A percentile compares a stretch with the other conserved stretches of the same genome.
Evolutionary conservation across 2,329 filamentous ascomycete genomes (phyloP).

Genomic region (Tetracladium maxilliforme): DNA sequence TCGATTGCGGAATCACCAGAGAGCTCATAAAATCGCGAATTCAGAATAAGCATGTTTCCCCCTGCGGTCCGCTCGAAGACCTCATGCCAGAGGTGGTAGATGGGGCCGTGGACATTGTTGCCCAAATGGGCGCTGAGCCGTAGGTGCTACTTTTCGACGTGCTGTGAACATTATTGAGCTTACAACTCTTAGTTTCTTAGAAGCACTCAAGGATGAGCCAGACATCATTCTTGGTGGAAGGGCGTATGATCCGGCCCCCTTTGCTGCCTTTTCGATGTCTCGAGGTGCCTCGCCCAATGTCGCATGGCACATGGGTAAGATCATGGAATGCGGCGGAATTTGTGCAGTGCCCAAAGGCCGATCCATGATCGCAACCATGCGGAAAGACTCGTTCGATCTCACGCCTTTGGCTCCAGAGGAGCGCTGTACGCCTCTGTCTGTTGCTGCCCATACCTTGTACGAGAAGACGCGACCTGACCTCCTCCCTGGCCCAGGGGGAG

Average conservation of each 20-base stretch:
- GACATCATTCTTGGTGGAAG: conserved; percentile 17
- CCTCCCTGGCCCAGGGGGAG: conserved; percentile 31
- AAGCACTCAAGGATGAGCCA: too few relatives aligned
- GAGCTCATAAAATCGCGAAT: too few relatives aligned
- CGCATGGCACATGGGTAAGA: conserved; percentile 45
- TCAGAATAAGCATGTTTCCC: too few relatives aligned
- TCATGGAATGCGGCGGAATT: conserved; percentile 33
- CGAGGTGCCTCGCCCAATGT: too few relatives aligned
- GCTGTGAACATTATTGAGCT: too few relatives aligned
- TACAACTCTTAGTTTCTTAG: too few relatives aligned
- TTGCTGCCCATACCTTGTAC: conserved; percentile 38
- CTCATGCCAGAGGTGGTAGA: too few relatives aligned
- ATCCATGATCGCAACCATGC: conserved; percentile 16
- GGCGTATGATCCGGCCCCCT: conserved; percentile 23
- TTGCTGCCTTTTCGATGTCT: conserved; percentile 21
- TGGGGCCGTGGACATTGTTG: too few relatives aligned
- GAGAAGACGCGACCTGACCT: conserved; percentile 37
- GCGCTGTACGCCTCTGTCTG: conserved; percentile 28
- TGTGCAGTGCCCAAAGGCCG: conserved; percentile 22
- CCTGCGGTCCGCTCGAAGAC: too few relatives aligned
- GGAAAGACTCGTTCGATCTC: conserved; percentile 27
- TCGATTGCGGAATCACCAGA: too few relatives aligned
- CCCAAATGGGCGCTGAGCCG: too few relatives aligned
- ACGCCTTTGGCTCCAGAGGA: conserved; percentile 20
- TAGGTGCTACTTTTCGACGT: too few relatives aligned